Evolutionary conservation across 164 flowering plant species (phyloP).

Genomic region (Cinnamomum chago): DNA sequence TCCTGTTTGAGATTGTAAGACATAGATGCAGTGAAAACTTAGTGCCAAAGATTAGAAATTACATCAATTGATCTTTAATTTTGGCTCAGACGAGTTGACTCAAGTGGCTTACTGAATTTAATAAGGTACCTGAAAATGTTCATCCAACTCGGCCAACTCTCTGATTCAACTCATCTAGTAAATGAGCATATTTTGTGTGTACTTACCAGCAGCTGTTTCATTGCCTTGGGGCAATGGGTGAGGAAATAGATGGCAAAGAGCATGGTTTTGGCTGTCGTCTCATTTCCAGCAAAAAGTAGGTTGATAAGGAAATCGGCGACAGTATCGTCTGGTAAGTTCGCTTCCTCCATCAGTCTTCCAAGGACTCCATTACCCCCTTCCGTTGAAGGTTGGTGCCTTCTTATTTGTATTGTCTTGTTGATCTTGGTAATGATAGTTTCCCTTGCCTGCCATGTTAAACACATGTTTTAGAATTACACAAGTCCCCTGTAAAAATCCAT

Average conservation of each 20-base stretch:
- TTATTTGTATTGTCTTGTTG: conserved; percentile 41
- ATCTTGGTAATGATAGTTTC: conserved; percentile 65
- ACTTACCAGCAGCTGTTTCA: conserved; percentile 56
- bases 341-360: conserved; percentile 66
- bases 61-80: not conserved
- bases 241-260: conserved; percentile 78
- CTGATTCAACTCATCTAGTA: no score
- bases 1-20: conserved; percentile 31
- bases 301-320: conserved; percentile 82
- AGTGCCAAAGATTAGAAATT: no score
- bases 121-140: no score
- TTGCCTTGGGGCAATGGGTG: conserved; percentile 59
- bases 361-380: conserved; percentile 48
- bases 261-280: conserved; percentile 88
- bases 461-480: not conserved
- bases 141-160: no score
- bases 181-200: not conserved
- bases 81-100: not conserved
- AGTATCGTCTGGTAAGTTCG: conserved; percentile 54
- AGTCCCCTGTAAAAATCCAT: not conserved
- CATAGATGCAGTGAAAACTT: no score
- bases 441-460: conserved; percentile 49
- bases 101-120: no score
- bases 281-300: conserved; percentile 89
- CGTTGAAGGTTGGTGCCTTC: conserved; percentile 13